phyloP scores from a whole-genome alignment of 805 yeast species.

The Kazachstania bromeliacearum region DNA sequence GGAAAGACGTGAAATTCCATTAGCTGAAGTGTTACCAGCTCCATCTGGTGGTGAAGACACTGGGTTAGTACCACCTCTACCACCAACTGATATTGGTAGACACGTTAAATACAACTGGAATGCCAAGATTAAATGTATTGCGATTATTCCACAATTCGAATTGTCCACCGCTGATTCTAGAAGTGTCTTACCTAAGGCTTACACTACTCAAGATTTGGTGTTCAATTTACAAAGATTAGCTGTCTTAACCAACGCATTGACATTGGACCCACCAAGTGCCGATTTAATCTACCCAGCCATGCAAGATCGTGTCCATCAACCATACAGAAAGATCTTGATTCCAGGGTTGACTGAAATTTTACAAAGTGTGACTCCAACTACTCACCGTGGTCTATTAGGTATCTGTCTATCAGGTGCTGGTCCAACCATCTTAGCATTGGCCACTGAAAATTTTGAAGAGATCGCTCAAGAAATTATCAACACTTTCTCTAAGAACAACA shows the following conservation, averaged over 20 bases:
- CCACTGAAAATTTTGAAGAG: conserved; percentile 75
- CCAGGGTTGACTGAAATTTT: conserved; percentile 86
- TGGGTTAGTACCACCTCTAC: conserved; percentile 63
- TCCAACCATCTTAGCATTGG: conserved; percentile 90
- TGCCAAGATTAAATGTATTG: conserved; percentile 71
- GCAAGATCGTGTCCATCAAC: conserved; percentile 96
- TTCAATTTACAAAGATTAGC: conserved; percentile 92
- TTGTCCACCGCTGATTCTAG: conserved; percentile 88
- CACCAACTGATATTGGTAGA: conserved; percentile 81
- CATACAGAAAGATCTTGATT: conserved; percentile 84
- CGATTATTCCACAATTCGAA: conserved; percentile 90
- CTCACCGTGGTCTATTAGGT: conserved; percentile 81
- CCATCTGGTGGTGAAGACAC: conserved; percentile 64
- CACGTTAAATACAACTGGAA: conserved; percentile 83
- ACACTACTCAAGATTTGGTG: conserved; percentile 71
- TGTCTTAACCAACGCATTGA: conserved; percentile 82
- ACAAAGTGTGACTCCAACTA: conserved; percentile 66
- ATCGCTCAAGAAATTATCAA: conserved; percentile 70
- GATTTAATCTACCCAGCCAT: conserved; percentile 83
- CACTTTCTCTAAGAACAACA: conserved; percentile 56
- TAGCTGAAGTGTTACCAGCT: conserved; percentile 74
- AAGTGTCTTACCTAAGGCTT: conserved; percentile 76
- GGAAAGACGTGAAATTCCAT: conserved; percentile 71
- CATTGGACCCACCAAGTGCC: conserved; percentile 74
- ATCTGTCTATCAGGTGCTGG: conserved; percentile 97